A percentile compares a stretch with the other conserved stretches of the same genome.
Conservation (phyloP, 257 asterid species). For the Verbena officinalis region DNA sequence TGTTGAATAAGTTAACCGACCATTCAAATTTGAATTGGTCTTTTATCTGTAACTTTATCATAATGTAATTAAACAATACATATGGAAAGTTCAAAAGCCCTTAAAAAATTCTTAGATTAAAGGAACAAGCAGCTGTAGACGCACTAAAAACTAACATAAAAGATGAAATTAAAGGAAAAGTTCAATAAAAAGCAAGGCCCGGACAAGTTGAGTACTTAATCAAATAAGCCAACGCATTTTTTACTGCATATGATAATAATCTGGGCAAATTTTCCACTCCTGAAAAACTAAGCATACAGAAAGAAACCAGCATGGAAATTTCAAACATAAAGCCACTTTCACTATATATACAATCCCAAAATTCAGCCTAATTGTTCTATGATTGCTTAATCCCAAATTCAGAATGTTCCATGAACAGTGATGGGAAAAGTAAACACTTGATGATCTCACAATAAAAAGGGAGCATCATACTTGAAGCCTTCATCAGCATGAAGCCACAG, state of each 20-base stretch:
- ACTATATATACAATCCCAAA: not conserved
- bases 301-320: not conserved
- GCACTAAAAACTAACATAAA: not conserved
- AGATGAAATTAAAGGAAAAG: too few species aligned
- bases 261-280: too few species aligned
- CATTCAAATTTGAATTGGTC: not conserved
- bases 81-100: not conserved
- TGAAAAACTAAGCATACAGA: too few species aligned
- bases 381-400: not conserved
- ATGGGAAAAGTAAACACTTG: not conserved
- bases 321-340: not conserved
- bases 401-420: not conserved
- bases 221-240: too few species aligned
- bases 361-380: not conserved
- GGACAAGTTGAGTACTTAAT: too few species aligned
- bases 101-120: too few species aligned
- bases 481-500: slow-evolving; percentile 43
- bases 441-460: not conserved
- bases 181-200: too few species aligned
- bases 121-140: too few species aligned
- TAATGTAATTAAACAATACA: too few species aligned
- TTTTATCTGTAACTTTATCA: too few species aligned
- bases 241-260: too few species aligned
- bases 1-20: not conserved
- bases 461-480: not conserved